Base-by-base conservation (phyloP, 1,139 yeast species). In the Diutina ranongensis region DNA sequence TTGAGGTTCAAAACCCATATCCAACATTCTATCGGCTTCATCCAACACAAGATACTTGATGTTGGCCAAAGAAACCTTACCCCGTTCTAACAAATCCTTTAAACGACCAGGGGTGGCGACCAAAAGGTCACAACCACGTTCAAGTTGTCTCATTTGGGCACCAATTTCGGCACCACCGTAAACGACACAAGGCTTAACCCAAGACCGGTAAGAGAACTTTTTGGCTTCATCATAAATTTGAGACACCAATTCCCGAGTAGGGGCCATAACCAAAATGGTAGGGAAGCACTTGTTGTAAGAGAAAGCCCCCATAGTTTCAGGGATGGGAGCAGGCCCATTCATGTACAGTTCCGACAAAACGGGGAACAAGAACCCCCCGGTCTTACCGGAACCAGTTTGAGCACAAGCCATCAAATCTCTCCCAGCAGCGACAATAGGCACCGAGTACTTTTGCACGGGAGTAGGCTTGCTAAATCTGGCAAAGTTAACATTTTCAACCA, bases 361-460 rank as follows among this genome's bases (percentile, higher is more conserved):
- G 54, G 99, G 99, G 85, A 92, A 92, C 62, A 92, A 75, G 77
- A 92, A 92, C 55, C 98, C 99, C 76, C 98, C 55, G 22, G 99
- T 92, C 74, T 92, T 92, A 78, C 99, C 99, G 49, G 97, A 89
- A 85, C 94, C 97, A 57, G 98, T 92, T 74, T 92, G 98, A 52
- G 98, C 98, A 81, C 98, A 92, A 44, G 98, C 98, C 98, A 92
- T 92, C 71, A 92, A 80, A 69, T 92, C 99, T 72, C 98, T 83
- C 58, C 95, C 95, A 47, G 74, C 80, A 50, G 95, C 88, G 55
- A 94, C 95, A 58, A 94, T 92, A 54, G 99, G 98, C 55, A 92
- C 87, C 45, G 98, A 92, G 74, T 92, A 92, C 70, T 92, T 92
- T 67, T 92, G 99, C 49, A 92, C 99, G 46, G 99, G 99, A 40